phyloP scores from a whole-genome alignment of 2,329 filamentous ascomycete genomes.

The Sphaerulina vaccinii region DNA sequence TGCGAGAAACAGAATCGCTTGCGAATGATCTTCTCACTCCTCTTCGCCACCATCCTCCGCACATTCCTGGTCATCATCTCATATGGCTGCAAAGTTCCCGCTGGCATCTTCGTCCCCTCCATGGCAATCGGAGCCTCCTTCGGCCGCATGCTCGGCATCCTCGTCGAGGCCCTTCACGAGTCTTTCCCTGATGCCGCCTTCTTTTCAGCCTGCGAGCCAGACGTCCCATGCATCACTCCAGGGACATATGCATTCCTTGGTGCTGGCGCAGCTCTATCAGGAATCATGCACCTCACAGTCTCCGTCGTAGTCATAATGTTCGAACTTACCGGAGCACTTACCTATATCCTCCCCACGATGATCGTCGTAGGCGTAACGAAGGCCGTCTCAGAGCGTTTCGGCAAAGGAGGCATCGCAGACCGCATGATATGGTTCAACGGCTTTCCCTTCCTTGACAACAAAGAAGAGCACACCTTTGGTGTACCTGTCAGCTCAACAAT shows the following conservation, averaged over 20 bases:
- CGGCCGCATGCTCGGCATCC: slow-evolving; percentile 87
- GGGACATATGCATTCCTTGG: slow-evolving; percentile 96
- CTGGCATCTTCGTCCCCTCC: slow-evolving; percentile 95
- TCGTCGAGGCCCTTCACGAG: slow-evolving; percentile 87
- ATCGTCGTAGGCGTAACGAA: slow-evolving; percentile 98
- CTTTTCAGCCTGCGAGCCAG: slow-evolving; percentile 84
- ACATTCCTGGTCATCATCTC: slow-evolving; percentile 88
- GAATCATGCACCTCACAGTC: slow-evolving; percentile 97
- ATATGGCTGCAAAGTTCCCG: slow-evolving; percentile 96
- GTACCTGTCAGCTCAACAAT: slow-evolving; percentile 84
- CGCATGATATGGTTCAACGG: slow-evolving; percentile 99
- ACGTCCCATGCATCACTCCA: slow-evolving; percentile 93
- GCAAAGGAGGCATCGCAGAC: slow-evolving; percentile 95
- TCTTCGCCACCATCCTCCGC: slow-evolving; percentile 76
- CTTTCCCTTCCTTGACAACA: slow-evolving; percentile 94
- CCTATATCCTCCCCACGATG: slow-evolving; percentile 97
- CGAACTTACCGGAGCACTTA: slow-evolving; percentile 92
- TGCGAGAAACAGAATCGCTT: slow-evolving; percentile 77
- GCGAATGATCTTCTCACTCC: slow-evolving; percentile 74
- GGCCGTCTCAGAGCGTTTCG: slow-evolving; percentile 83
- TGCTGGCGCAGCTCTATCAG: slow-evolving; percentile 84
- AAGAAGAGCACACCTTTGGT: slow-evolving; percentile 95
- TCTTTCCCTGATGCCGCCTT: slow-evolving; percentile 77
- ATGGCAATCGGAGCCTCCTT: slow-evolving; percentile 97
- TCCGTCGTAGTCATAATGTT: slow-evolving; percentile 99